A percentile compares a stretch with the other conserved stretches of the same genome.
phyloP scores from a whole-genome alignment of 352 stramenopile species.

The Phytophthora boehmeriae region DNA sequence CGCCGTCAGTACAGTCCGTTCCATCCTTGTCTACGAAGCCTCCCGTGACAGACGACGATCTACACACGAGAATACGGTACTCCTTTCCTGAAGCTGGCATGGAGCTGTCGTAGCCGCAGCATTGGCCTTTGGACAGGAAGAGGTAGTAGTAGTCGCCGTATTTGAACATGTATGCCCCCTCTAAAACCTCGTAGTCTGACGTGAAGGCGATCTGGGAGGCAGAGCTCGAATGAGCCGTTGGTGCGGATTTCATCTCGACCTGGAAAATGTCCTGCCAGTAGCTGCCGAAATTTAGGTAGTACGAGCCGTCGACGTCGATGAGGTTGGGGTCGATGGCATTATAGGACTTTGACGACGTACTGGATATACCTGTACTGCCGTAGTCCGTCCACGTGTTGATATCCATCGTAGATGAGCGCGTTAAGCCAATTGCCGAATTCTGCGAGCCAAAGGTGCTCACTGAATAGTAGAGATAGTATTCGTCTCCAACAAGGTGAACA shows the following conservation, averaged over 20 bases:
- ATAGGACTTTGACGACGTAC: slow-evolving; percentile 34
- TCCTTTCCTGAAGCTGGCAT: slow-evolving; percentile 38
- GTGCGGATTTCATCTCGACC: slow-evolving; percentile 26
- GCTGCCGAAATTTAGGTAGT: slow-evolving; percentile 52
- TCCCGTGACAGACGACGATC: slow-evolving; percentile 28
- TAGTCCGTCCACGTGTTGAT: slow-evolving; percentile 43
- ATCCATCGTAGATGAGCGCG: slow-evolving; percentile 46
- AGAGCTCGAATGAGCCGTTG: slow-evolving; percentile 14
- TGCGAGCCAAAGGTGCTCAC: slow-evolving; percentile 54
- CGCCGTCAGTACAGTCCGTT: slow-evolving; percentile 30
- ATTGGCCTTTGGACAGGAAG: slow-evolving; percentile 47
- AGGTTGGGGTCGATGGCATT: slow-evolving; percentile 55
- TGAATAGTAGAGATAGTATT: slow-evolving; percentile 65
- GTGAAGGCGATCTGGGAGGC: slow-evolving; percentile 26
- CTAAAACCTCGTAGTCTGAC: slow-evolving; percentile 35
- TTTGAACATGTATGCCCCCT: slow-evolving; percentile 48
- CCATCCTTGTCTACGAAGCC: slow-evolving; percentile 45
- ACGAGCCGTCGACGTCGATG: slow-evolving; percentile 32
- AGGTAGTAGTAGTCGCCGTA: slow-evolving; percentile 48
- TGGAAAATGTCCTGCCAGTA: slow-evolving; percentile 37
- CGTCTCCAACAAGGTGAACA: slow-evolving; percentile 40
- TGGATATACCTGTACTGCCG: slow-evolving; percentile 35
- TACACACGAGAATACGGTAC: slow-evolving; percentile 53
- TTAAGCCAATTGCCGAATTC: slow-evolving; percentile 43
- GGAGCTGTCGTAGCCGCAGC: slow-evolving; percentile 36